Base-by-base conservation (phyloP, 148 eudicot species). In the Diospyros lotus region DNA sequence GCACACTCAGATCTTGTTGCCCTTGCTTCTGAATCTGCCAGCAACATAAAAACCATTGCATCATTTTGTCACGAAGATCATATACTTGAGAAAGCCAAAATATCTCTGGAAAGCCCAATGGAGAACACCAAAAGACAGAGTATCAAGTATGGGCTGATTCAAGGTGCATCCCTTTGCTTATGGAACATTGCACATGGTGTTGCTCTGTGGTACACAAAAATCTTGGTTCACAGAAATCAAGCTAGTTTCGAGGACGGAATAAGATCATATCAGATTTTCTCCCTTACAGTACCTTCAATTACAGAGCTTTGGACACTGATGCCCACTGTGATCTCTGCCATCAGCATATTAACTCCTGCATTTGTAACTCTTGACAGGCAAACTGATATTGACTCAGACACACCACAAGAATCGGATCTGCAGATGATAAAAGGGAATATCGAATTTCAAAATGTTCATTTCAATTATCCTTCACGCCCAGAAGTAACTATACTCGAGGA, bases 151-250 rank as follows among this genome's bases (percentile, higher is more conserved):
- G 87, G 87, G 50, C 59, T 82, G 55, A 84, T 84, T 72, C 89
- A 86, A 86, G 89, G 86, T 56, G 75, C 73, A 55, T 82, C 89
- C 64, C 80, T 84, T 71, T 82, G 82, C 80, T 76, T 84, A 73
- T 84, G 87, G 87, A 86, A 79, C 60, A 84, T 79, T 55, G 89
- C 86, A 51, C 89, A 86, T 45, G 87, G 83, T 1, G 80, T 86
- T 71, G 87, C 89, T n/a, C 73, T 86, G 48, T 75, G 76, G 82
- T 81, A 86, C 61, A 83, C 87, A 44, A 77, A 80, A 12, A 68
- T 86, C 58, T 77, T 86, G 14, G 83, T 81, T 58, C 69, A 81
- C 8, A 84, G 63, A 66, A 61, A 68, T 1, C 89, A 79, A 81
- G 78, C 87, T 8, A 77, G 17, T 64, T 86, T 86, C 43, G 77